Evolutionary conservation across 805 yeast genomes (phyloP).

Genomic region (Ogataea haglerorum): DNA sequence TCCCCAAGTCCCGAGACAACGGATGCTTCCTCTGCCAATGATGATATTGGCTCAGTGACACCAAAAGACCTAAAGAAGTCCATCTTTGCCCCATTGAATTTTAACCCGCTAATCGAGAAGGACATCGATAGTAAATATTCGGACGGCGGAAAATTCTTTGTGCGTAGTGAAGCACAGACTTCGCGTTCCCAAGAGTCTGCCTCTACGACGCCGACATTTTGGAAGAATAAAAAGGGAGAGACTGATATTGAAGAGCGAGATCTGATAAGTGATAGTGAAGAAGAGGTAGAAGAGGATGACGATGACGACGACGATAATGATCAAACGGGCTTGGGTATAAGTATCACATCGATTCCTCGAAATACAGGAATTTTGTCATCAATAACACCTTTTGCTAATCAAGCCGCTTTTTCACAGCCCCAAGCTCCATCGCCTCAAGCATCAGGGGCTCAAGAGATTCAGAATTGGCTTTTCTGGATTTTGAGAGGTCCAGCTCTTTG

Average conservation of each 20-base stretch:
- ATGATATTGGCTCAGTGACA: constrained; percentile 18
- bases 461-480: constrained; percentile 67
- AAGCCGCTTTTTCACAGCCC: constrained; percentile 19
- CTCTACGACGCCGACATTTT: constrained; percentile 25
- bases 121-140: constrained; percentile 83
- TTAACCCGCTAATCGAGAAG: constrained; percentile 73
- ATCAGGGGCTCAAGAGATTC: constrained; percentile 30
- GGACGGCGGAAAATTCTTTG: constrained; percentile 87
- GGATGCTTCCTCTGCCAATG: constrained; percentile 11
- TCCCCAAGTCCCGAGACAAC: constrained; percentile 27
- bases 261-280: constrained; percentile 31
- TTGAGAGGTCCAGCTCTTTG: constrained; percentile 59
- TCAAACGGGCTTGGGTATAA: constrained; percentile 15
- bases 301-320: constrained; percentile 20
- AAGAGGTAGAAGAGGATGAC: constrained; percentile 18
- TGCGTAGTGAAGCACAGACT: constrained; percentile 27
- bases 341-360: constrained; percentile 1
- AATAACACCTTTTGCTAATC: constrained; percentile 38
- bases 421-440: constrained; percentile 9
- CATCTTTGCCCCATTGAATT: constrained; percentile 76
- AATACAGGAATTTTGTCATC: constrained; percentile 10
- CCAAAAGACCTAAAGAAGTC: constrained; percentile 48
- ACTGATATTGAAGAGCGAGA: constrained; percentile 16
- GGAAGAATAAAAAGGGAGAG: constrained; percentile 15
- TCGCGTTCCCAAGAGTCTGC: constrained; percentile 8